These are phyloP conservation scores for Halenospora varia DNA, from an alignment of 495 filamentous ascomycete genomes.

Conservation along the genomic window DNA sequence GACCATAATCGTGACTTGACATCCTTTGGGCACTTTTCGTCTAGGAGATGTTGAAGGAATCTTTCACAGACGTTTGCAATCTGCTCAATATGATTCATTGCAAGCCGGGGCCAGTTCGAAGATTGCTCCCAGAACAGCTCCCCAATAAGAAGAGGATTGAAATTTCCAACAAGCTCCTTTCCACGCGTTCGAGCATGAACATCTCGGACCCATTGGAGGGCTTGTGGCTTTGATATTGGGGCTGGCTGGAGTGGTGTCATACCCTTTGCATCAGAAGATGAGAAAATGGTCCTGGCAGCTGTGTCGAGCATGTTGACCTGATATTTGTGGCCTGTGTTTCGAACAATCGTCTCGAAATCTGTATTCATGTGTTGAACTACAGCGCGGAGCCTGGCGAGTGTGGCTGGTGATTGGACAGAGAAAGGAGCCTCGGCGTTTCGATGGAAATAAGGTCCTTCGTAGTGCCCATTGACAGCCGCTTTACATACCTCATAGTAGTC, in stretches of 20 bases:
- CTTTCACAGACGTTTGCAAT: constrained; percentile 20
- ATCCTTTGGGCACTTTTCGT: constrained; percentile 30
- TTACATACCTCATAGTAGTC: constrained; percentile 29
- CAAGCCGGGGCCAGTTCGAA: constrained; percentile 16
- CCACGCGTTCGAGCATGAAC: constrained; percentile 30
- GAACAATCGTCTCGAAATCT: constrained; percentile 22
- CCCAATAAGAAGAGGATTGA: constrained; percentile 39
- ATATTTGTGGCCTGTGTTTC: constrained; percentile 28
- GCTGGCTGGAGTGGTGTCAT: no score
- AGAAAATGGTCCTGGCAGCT: no score
- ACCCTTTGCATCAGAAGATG: no score
- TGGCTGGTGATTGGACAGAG: constrained; percentile 2
- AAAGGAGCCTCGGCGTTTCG: constrained; percentile 3
- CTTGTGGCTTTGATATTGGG: constrained; percentile 6
- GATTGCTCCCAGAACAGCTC: constrained; percentile 26
- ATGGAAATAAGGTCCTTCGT: constrained; percentile 27
- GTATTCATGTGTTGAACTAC: constrained; percentile 29
- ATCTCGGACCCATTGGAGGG: constrained; percentile 21
- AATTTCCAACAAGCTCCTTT: constrained; percentile 40
- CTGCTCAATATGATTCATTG: constrained; percentile 19
- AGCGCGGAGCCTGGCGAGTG: constrained; percentile 25
- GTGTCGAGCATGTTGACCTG: constrained; percentile 16
- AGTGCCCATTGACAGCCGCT: constrained; percentile 28
- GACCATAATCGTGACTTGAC: constrained; percentile 23
- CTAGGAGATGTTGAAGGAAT: constrained; percentile 28